phyloP scores from a whole-genome alignment of 805 yeast species.

The Lipomyces sp. region DNA sequence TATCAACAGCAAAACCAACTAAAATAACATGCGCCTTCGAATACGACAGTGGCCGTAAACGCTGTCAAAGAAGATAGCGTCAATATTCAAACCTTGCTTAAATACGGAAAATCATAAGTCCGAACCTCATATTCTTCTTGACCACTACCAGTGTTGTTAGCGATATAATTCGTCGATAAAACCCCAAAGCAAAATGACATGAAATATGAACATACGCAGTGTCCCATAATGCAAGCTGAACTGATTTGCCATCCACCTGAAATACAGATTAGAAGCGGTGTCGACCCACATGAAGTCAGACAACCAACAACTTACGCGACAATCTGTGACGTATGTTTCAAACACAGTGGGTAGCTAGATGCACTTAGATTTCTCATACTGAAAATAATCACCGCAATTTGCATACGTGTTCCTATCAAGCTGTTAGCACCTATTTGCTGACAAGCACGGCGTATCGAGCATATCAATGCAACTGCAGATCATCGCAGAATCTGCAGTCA shows the following conservation, averaged over 20 bases:
- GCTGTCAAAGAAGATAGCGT: slow-evolving; percentile 33
- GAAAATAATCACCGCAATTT: background rate
- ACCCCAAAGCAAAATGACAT: background rate
- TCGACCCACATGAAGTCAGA: background rate
- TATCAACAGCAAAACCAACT: slow-evolving; percentile 84
- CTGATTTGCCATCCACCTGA: slow-evolving; percentile 81
- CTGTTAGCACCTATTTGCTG: slow-evolving; percentile 1
- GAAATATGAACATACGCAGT: slow-evolving; percentile 60
- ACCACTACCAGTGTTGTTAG: slow-evolving; percentile 50
- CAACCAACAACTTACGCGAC: slow-evolving; percentile 55
- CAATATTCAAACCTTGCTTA: background rate
- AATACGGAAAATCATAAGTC: background rate
- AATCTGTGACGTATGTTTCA: slow-evolving; percentile 92
- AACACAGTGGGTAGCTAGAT: slow-evolving; percentile 88
- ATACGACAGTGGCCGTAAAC: slow-evolving; percentile 85
- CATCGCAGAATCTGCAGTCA: background rate
- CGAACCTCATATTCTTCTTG: slow-evolving; percentile 85
- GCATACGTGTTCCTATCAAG: slow-evolving; percentile 37
- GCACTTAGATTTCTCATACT: background rate
- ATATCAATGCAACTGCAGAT: background rate
- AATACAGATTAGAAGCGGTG: background rate
- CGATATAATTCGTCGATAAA: background rate
- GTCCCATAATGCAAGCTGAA: slow-evolving; percentile 88
- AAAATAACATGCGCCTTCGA: slow-evolving; percentile 84
- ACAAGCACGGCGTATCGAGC: background rate